A percentile compares a stretch with the other conserved stretches of the same genome.
phyloP scores from a whole-genome alignment of 805 yeast genomes.

The Cephaloascus fragrans region DNA sequence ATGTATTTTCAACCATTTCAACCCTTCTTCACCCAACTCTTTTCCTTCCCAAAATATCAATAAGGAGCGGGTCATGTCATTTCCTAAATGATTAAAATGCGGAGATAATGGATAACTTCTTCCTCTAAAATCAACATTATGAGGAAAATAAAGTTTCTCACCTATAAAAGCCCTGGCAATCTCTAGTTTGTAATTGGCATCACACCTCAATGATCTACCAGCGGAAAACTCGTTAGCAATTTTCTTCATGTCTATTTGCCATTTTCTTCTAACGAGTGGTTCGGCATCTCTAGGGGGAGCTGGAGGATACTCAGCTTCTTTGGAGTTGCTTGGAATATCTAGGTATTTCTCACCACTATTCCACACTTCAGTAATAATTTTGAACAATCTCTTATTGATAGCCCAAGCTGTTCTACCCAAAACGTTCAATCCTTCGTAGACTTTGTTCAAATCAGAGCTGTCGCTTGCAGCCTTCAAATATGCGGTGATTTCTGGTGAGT shows the following conservation, averaged over 20 bases:
- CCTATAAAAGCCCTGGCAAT: conserved; percentile 88
- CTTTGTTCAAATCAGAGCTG: conserved; percentile 49
- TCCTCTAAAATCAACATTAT: conserved; percentile 75
- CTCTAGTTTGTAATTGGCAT: conserved; percentile 85
- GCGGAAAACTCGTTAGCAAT: conserved; percentile 52
- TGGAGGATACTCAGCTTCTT: conserved; percentile 34
- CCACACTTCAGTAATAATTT: conserved; percentile 73
- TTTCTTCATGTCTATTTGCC: conserved; percentile 53
- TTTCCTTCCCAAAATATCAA: conserved; percentile 73
- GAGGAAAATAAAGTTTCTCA: conserved; percentile 71
- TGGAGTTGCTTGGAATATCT: conserved; percentile 52
- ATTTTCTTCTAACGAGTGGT: conserved; percentile 59
- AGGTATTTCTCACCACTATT: conserved; percentile 68
- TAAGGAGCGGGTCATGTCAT: conserved; percentile 66
- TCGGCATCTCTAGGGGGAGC: conserved; percentile 60
- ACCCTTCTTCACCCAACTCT: conserved; percentile 52
- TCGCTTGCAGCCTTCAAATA: conserved; percentile 80
- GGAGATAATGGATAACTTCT: conserved; percentile 79
- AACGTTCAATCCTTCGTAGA: conserved; percentile 76
- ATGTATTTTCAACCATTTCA: conserved; percentile 70
- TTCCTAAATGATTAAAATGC: conserved; percentile 73
- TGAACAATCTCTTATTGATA: conserved; percentile 62
- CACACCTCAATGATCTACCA: conserved; percentile 83
- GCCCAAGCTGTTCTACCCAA: conserved; percentile 91
- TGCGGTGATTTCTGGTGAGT: conserved; percentile 83